Conservation (phyloP, 768 basidiomycete species). For the Kwoniella sp. region DNA sequence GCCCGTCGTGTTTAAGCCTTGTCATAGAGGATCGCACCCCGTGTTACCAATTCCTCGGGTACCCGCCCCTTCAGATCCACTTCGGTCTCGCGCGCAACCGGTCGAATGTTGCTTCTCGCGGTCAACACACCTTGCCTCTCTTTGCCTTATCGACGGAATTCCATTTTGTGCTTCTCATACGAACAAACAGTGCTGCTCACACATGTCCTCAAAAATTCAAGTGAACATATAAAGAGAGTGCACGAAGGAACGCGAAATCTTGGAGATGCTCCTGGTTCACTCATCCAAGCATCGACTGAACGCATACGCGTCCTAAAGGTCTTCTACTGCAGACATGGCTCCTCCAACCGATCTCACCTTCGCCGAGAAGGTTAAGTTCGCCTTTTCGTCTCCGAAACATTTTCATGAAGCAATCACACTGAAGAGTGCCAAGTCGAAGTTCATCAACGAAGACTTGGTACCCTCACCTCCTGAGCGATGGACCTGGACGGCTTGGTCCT, state of each 20-base stretch:
- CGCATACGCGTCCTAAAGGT: not conserved
- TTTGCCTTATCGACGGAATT: not conserved
- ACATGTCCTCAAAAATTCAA: not conserved
- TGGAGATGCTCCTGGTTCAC: not conserved
- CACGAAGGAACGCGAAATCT: too few relatives aligned
- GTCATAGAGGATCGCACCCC: too few relatives aligned
- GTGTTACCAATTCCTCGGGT: not conserved
- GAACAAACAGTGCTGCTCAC: not conserved
- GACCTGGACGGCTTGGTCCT: constrained; percentile 20
- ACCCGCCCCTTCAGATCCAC: not conserved
- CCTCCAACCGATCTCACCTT: constrained; percentile 24
- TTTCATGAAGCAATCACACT: constrained; percentile 26
- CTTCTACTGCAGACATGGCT: constrained; percentile 10
- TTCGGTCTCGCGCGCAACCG: not conserved
- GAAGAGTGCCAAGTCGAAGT: constrained; percentile 22
- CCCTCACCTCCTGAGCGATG: constrained; percentile 23
- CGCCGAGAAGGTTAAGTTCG: constrained; percentile 20
- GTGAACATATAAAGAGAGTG: not conserved
- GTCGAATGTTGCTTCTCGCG: not conserved
- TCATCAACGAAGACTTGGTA: constrained; percentile 27
- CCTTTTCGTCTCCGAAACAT: constrained; percentile 24
- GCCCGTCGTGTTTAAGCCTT: too few relatives aligned
- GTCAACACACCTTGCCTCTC: not conserved
- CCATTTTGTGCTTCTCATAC: not conserved
- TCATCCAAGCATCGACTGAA: not conserved